Percentiles rank a stretch among this genome's conserved stretches.
These are phyloP conservation scores for Leccinum uliginosum DNA, from an alignment of 768 basidiomycete species.

Conservation along the genomic window DNA sequence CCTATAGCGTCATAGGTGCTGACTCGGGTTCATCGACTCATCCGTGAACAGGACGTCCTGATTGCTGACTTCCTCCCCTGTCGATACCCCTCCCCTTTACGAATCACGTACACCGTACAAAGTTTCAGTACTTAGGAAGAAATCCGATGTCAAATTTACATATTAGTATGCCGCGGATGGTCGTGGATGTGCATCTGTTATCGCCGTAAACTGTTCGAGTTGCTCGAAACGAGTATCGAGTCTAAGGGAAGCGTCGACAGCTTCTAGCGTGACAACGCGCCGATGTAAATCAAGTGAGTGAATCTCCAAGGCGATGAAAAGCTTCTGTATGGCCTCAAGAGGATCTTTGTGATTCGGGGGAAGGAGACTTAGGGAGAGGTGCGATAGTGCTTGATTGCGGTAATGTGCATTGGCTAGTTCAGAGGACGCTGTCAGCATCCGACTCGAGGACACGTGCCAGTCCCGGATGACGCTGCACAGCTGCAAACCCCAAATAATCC, in stretches of 20 bases:
- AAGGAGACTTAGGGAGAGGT: no score
- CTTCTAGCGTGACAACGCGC: conserved; percentile 15
- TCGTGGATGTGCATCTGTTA: not conserved
- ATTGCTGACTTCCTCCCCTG: not conserved
- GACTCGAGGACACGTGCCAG: no score
- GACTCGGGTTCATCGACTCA: not conserved
- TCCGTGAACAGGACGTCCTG: not conserved
- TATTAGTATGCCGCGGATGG: no score
- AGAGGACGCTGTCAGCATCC: no score
- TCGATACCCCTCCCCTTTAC: not conserved
- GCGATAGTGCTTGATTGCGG: no score
- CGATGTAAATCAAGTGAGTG: conserved; percentile 10
- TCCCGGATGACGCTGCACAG: no score
- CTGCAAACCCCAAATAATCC: no score
- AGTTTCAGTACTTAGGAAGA: not conserved
- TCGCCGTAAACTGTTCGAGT: not conserved
- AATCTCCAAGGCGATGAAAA: conserved; percentile 17
- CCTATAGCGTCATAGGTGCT: not conserved
- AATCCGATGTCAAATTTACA: not conserved
- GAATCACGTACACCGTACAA: no score
- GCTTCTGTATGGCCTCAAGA: conserved; percentile 26
- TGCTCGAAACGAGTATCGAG: conserved; percentile 24
- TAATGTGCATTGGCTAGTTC: no score
- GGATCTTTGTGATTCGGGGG: no score
- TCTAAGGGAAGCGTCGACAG: conserved; percentile 21